phyloP scores from a whole-genome alignment of 768 basidiomycete species.

The Mycena metata region DNA sequence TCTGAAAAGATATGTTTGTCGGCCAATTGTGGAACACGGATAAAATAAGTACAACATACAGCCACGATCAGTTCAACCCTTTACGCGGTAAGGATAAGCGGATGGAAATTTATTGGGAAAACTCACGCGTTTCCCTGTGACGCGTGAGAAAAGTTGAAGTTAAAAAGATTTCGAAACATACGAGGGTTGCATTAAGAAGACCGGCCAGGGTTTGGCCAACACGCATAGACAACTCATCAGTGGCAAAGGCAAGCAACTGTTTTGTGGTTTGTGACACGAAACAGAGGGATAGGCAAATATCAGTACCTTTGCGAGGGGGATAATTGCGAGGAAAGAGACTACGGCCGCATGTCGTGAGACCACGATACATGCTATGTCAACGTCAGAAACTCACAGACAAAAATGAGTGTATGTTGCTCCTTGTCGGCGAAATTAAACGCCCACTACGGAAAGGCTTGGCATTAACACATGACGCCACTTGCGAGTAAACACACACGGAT shows the following conservation, averaged over 20 bases:
- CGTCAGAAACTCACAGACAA: constrained; percentile 71
- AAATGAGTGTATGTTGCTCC: constrained; percentile 71
- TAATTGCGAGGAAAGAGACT: constrained; percentile 87
- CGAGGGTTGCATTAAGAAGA: constrained; percentile 87
- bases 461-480: background rate
- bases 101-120: constrained; percentile 44
- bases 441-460: constrained; percentile 65
- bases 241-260: constrained; percentile 85
- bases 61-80: constrained; percentile 84
- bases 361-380: constrained; percentile 9
- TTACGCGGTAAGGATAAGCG: constrained; percentile 28
- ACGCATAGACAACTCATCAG: constrained; percentile 85
- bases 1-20: constrained; percentile 46
- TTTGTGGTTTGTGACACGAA: constrained; percentile 14
- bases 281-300: background rate
- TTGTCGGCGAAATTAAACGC: constrained; percentile 71
- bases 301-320: constrained; percentile 85
- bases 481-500: constrained; percentile 60
- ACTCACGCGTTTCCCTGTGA: constrained; percentile 65
- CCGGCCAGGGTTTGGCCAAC: constrained; percentile 89
- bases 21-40: constrained; percentile 1
- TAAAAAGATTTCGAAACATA: constrained; percentile 47
- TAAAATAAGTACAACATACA: constrained; percentile 58
- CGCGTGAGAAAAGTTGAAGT: constrained; percentile 15
- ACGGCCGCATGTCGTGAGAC: constrained; percentile 12